Evolutionary conservation across 2,329 filamentous ascomycete species (phyloP), one percentile per base, ranked within the genome.

Genomic region (Xylaria sp.): DNA sequence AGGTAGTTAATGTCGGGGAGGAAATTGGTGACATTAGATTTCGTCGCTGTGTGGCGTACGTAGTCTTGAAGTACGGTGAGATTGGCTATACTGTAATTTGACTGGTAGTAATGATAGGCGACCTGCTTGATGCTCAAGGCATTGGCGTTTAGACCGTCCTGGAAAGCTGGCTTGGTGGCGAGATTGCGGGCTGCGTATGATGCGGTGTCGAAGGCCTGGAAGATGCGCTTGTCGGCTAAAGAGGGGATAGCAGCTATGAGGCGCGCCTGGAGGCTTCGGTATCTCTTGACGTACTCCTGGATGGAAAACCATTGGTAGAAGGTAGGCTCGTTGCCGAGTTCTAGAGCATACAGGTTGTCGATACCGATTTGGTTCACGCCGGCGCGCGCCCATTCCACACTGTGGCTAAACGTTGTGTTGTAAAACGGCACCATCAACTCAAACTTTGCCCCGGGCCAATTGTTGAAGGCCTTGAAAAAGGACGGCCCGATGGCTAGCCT

Each of bases 61-160:
- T 66, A 70, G n/a, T 65, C 44, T 46, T 69, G 67, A 7, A 72
- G 49, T 6, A 49, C 51, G 33, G 26, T 23, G 7, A 68, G 63
- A 38, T 66, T 20, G 31, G 66, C 46, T 11, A 63, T 42, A 1
- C 63, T 59, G 17, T 68, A 49, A 33, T 33, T 20, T 62, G 65
- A 15, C 62, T 72, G 67, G 40, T 72, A 70, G 38, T 72, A 70
- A 65, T 70, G 70, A 64, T 67, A 72, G 15, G 51, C 65, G 11
- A 69, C 65, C 60, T 70, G 70, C 51, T 68, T 66, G 58, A 72
- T 72, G 49, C 67, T 71, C 26, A 63, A n/a, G 17, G 67, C 63
- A 33, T 64, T 58, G 17, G 56, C 48, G 38, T 68, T 51, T 11
- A 71, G 53, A 17, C 69, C 69, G 20, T 40, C 40, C 20, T 70